These are phyloP conservation scores for Ophiorrhiza pumila DNA, from an alignment of 257 asterid species.

Conservation along the genomic window DNA sequence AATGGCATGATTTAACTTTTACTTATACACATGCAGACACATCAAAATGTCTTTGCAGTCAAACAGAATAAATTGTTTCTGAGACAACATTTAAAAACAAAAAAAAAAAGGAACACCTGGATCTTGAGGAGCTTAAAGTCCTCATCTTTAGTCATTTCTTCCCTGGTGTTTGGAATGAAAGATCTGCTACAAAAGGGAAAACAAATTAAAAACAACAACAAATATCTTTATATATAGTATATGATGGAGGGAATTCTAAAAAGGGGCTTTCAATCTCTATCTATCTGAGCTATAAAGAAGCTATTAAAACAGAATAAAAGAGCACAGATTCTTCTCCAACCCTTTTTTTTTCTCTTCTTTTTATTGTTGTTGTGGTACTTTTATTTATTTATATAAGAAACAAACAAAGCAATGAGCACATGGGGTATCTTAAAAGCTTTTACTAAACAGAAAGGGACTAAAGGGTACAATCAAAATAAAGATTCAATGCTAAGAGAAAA, in stretches of 20 bases:
- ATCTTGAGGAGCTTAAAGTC: conserved; percentile 90
- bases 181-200: conserved; percentile 32
- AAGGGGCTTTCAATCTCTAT: neutral
- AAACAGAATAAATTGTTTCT: neutral
- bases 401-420: conserved; percentile 26
- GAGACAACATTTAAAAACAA: neutral
- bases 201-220: conserved; percentile 4
- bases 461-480: neutral
- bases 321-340: conserved; percentile 18
- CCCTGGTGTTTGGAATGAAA: conserved; percentile 17
- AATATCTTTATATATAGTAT: neutral
- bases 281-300: neutral
- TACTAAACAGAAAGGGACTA: conserved; percentile 1
- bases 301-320: neutral
- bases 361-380: neutral
- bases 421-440: conserved; percentile 16
- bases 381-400: conserved; percentile 13
- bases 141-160: conserved; percentile 72
- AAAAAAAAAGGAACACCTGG: conserved; percentile 46
- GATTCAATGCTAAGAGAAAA: neutral
- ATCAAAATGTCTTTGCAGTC: neutral
- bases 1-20: conserved; percentile 18
- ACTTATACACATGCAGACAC: neutral
- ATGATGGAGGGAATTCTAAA: neutral
- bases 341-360: conserved; percentile 8